Evolutionary conservation across 2,329 filamentous ascomycete species (phyloP), one percentile per base, ranked within the genome.

Genomic region (Trichothecium roseum): DNA sequence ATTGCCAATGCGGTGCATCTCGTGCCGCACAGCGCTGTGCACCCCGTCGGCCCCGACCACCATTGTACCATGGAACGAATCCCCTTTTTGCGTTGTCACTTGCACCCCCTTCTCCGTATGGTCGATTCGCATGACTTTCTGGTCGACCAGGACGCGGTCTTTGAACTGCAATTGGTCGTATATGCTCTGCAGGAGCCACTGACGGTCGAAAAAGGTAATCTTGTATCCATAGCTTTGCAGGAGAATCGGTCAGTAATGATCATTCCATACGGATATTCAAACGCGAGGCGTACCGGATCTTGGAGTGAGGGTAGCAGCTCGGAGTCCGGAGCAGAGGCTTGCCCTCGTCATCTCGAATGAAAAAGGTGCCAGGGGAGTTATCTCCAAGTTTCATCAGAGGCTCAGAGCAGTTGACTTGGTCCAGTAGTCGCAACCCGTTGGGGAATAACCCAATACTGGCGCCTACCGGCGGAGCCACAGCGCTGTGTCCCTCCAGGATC

Each of bases 391-490:
- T 18, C 7, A 26, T 28, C 22, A 40, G 30, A 3, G 31, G 26
- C 5, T 56, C 46, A 26, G 53, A 56, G 14, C 51, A 46, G 2
- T 43, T 45, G 1, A 74, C 45, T 45, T 75, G 69, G 33, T 72
- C 67, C 2, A 72, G 43, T 8, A 74, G 62, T 1, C 62, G 55
- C 5, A 50, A 38, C 1, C 63, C 63, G 24, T 66, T 55, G 1
- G 68, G 56, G 2, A 56, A 38, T 1, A 72, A 42, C 2, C 55
- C 65, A 22, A 75, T 66, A 8, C 57, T 61, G 0, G 68, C 67
- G 2, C 71, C 70, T 1, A 63, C 49, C 29, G 60, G 52, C 0
- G 68, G 66, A 1, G 60, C 59, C 17, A 72, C 58, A 0, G 56
- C 46, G 0, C 40, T 20, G 34, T 63, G 52, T 1, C 53, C 51